Evolutionary conservation across 768 basidiomycete genomes (phyloP).

Genomic region (Tubosaeta sp.): DNA sequence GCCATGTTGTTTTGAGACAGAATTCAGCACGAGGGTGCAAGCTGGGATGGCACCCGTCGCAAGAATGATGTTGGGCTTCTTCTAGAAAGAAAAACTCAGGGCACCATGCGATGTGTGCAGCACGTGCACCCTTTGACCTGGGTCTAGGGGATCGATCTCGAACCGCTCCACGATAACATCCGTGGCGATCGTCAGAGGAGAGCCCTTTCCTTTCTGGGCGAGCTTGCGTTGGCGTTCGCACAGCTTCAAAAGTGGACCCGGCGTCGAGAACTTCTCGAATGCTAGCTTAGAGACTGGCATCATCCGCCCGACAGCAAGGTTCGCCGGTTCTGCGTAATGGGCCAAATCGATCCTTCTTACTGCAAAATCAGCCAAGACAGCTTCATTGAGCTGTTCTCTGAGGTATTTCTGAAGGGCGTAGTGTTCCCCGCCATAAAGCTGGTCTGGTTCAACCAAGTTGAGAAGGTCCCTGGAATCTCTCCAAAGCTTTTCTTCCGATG

Average conservation of each 20-base stretch:
- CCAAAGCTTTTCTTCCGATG: conserved; percentile 1
- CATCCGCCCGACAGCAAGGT: conserved; percentile 13
- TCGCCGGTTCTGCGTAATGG: neutral
- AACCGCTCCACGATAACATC: conserved; percentile 9
- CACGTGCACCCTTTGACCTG: conserved; percentile 3
- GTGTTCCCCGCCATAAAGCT: conserved; percentile 2
- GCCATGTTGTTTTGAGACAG: conserved; percentile 3
- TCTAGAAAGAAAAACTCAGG: conserved; percentile 6
- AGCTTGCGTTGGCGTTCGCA: conserved; percentile 13
- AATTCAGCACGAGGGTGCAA: conserved; percentile 17
- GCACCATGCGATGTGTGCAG: conserved; percentile 15
- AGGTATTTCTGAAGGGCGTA: conserved; percentile 4
- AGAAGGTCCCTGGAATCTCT: neutral
- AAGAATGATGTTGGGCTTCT: conserved; percentile 17
- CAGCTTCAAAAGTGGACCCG: conserved; percentile 12
- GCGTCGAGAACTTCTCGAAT: conserved; percentile 19
- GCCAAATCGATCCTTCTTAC: neutral
- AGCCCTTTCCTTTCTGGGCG: conserved; percentile 4
- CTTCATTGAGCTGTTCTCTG: neutral
- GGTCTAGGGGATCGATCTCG: conserved; percentile 8
- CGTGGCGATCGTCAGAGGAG: conserved; percentile 16
- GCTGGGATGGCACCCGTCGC: conserved; percentile 18
- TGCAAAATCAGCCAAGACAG: neutral
- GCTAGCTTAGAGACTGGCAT: conserved; percentile 3
- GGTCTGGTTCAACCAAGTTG: neutral